Base-by-base conservation (phyloP, 1,284 basidiomycete species). In the Fomitopsis palustris region DNA sequence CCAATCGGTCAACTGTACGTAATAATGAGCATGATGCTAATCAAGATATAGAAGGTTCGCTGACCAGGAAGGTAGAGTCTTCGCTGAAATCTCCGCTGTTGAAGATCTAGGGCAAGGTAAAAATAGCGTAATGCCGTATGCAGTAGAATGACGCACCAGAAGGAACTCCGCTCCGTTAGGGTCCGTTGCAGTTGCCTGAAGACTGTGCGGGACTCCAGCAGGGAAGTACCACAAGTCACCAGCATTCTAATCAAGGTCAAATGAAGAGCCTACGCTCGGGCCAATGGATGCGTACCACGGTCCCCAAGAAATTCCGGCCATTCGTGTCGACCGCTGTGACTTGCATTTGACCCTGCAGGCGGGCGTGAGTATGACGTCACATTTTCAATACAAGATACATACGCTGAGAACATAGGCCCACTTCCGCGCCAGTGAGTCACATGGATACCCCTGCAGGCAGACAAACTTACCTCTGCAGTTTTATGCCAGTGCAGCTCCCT, bases 401-500 rank as follows among this genome's bases (percentile, higher is more conserved):
- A 83, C 84, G 66, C 80, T 84, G 37, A 89, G 64, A 17, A 88
- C 77, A 60, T 86, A 88, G 2, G 84, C 83, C 87, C 86, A 88
- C 84, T 86, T 47, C 23, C 23, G 12, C 25, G 25, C 17, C 12
- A 16, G 45, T 47, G 4, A 47, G 45, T 29, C 12, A 16, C 25
- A 16, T 3, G 23, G 25, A 21, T n/a, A 27, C 25, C 39, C 49
- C 19, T 6, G 8, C 33, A 21, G 35, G 41, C 12, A 37, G 19
- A 37, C 16, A 19, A 5, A 64, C 72, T 58, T 68, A 84, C 84
- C 76, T 90, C 88, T 39, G 81, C 74, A 6, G 81, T 84, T 59
- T 77, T 81, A 69, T 91, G 88, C 88, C 88, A 90, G 66, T 90
- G 88, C 16, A 90, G 76, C 68, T 91, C 87, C 19, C 87, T 86